Evolutionary conservation across 768 basidiomycete genomes (phyloP), one percentile per base, ranked within the genome.

Genomic region (Xerocomellus intermedius): DNA sequence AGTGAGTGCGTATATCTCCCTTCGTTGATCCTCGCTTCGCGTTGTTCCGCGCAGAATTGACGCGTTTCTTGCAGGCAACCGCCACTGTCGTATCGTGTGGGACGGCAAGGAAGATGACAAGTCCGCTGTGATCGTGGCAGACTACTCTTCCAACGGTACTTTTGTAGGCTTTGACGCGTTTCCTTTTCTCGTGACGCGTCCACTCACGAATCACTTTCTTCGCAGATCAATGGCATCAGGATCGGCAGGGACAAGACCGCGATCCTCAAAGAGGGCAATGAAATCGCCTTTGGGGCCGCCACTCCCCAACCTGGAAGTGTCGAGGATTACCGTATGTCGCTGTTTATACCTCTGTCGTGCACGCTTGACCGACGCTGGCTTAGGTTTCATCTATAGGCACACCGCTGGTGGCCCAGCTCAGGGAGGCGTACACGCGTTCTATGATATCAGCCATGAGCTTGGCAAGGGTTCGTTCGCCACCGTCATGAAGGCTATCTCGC

Each of bases 381-480:
- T 45, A 91, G 88, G 87, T 13, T 90, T 83, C 65, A 82, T 91
- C 48, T 91, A 84, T 65, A 82, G 88, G 10, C 83, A 86, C 59
- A 76, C 79, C 12, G 84, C 85, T 7, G 73, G 67, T 28, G 78
- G 80, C 0, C 72, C 74, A 14, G 75, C 80, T 0, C 71, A 70
- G 21, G 76, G 75, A 5, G 86, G 85, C 4, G 70, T 91, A 10
- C 82, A 86, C 64, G 80, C 80, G 1, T 73, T 76, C 51, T 91
- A 91, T 67, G 88, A 90, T 58, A 64, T 90, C 37, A 75, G 78
- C 32, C 69, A 75, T 48, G 86, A 90, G 69, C 82, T 98, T 4
- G 96, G 96, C 50, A 87, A 86, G 62, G 96, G 96, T 9, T 86
- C 91, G 3, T 98, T 97, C 67, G 96, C 94, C 5, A 87, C 87